phyloP scores from a whole-genome alignment of 2,329 filamentous ascomycete species.

The Clonostachys chloroleuca region DNA sequence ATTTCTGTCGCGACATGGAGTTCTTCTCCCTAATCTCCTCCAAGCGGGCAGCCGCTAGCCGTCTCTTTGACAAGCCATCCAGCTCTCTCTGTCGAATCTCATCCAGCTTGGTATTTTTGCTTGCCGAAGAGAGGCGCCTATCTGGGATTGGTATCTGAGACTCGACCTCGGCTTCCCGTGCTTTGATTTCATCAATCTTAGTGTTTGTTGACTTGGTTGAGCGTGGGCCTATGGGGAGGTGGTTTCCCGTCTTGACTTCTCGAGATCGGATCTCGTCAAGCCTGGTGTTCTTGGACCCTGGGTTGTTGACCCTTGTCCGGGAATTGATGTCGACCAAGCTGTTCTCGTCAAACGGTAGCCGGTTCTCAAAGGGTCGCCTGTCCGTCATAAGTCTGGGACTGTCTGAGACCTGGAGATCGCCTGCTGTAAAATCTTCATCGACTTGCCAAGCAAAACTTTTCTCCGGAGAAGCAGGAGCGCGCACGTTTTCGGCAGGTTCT shows the following conservation, averaged over 20 bases:
- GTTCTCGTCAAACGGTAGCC: slow-evolving; percentile 21
- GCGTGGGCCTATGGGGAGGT: slow-evolving; percentile 8
- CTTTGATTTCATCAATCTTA: slow-evolving; percentile 28
- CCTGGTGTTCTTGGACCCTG: slow-evolving; percentile 30
- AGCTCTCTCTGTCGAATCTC: slow-evolving; percentile 40
- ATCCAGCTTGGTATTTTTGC: slow-evolving; percentile 41
- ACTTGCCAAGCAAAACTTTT: slow-evolving; percentile 52
- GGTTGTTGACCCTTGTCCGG: slow-evolving; percentile 15
- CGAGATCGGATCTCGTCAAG: slow-evolving; percentile 38
- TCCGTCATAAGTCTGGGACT: slow-evolving; percentile 45
- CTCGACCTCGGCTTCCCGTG: slow-evolving; percentile 23
- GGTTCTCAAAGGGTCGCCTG: slow-evolving; percentile 26
- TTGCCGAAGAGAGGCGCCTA: slow-evolving; percentile 13
- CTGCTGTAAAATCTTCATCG: slow-evolving; percentile 53
- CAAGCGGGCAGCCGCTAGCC: slow-evolving; percentile 41
- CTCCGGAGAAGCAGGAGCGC: slow-evolving; percentile 30
- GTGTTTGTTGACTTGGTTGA: slow-evolving; percentile 12
- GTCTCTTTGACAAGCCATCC: slow-evolving; percentile 37
- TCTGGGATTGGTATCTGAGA: slow-evolving; percentile 21
- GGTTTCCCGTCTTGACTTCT: slow-evolving; percentile 28
- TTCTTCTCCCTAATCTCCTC: slow-evolving; percentile 50
- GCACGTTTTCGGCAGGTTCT: slow-evolving; percentile 11
- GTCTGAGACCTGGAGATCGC: slow-evolving; percentile 49
- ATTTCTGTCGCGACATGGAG: slow-evolving; percentile 34
- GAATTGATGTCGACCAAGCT: slow-evolving; percentile 20